Percentiles rank a stretch among this genome's conserved stretches.
These are phyloP conservation scores for Penicillium brevicompactum DNA, from an alignment of 2,329 filamentous ascomycete species.

Conservation along the genomic window DNA sequence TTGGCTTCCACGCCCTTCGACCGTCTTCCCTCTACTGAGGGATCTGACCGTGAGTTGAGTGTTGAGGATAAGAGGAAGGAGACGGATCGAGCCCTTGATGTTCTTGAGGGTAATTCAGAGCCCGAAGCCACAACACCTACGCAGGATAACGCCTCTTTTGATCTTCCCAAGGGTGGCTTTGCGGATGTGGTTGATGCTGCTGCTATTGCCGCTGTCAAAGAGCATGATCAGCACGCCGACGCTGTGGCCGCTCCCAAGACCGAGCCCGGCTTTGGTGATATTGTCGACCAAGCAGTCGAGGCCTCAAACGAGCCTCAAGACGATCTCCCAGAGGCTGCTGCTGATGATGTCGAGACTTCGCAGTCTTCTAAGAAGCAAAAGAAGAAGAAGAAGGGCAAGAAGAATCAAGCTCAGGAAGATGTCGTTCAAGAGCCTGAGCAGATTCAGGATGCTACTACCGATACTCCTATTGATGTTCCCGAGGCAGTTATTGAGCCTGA, in stretches of 20 bases:
- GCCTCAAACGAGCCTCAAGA: slow-evolving; percentile 8
- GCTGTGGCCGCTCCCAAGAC: neutral
- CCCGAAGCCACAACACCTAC: slow-evolving; percentile 13
- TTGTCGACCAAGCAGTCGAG: slow-evolving; percentile 23
- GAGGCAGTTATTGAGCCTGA: neutral
- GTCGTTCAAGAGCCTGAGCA: slow-evolving; percentile 12
- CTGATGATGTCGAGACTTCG: slow-evolving; percentile 17
- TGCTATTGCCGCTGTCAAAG: slow-evolving; percentile 22
- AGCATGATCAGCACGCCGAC: slow-evolving; percentile 7
- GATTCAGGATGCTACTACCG: neutral
- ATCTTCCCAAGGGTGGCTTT: slow-evolving; percentile 16
- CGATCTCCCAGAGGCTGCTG: slow-evolving; percentile 12
- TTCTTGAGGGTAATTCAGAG: slow-evolving; percentile 19
- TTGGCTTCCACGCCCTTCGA: slow-evolving; percentile 26
- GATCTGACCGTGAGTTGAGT: slow-evolving; percentile 18
- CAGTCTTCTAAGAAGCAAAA: slow-evolving; percentile 32
- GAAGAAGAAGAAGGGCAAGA: slow-evolving; percentile 43
- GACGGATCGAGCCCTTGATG: slow-evolving; percentile 16
- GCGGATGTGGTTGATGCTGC: slow-evolving; percentile 27
- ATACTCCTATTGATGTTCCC: slow-evolving; percentile 6
- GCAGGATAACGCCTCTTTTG: slow-evolving; percentile 10
- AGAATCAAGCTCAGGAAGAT: slow-evolving; percentile 16
- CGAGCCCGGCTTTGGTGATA: slow-evolving; percentile 13
- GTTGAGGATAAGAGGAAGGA: slow-evolving; percentile 18
- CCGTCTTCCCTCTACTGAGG: slow-evolving; percentile 33